These are phyloP conservation scores for Omphalotus guepiniiformis DNA, from an alignment of 768 basidiomycete genomes.

Conservation along the genomic window DNA sequence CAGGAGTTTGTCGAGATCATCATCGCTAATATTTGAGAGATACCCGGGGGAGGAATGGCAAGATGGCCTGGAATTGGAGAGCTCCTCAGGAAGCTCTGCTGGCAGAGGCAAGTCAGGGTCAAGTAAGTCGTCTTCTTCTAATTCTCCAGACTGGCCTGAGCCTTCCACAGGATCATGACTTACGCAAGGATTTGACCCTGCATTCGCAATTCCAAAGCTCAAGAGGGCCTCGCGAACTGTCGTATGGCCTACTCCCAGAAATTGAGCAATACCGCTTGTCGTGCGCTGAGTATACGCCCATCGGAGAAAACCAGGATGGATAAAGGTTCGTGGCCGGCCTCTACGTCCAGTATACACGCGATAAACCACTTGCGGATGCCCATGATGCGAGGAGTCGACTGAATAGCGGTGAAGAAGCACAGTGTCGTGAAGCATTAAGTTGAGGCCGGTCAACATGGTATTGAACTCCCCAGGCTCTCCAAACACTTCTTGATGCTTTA, in stretches of 20 bases:
- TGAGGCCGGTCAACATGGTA: neutral
- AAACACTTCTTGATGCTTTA: neutral
- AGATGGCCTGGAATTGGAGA: neutral
- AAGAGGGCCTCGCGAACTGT: conserved; percentile 2
- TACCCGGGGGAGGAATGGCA: conserved; percentile 3
- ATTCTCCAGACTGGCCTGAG: too few species aligned
- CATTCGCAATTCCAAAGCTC: neutral
- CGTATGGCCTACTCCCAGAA: conserved; percentile 4
- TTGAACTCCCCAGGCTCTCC: neutral
- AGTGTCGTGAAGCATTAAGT: conserved; percentile 1
- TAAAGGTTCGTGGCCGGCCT: conserved; percentile 20
- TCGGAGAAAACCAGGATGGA: conserved; percentile 12
- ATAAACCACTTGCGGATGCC: neutral
- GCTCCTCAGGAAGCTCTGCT: neutral
- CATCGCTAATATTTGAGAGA: conserved; percentile 10
- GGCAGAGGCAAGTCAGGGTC: neutral
- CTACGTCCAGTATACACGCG: conserved; percentile 9
- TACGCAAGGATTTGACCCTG: neutral
- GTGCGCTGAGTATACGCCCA: conserved; percentile 7
- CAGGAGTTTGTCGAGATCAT: conserved; percentile 13
- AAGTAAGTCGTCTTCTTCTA: neutral
- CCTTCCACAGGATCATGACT: neutral
- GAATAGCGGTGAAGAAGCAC: neutral
- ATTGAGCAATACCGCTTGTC: conserved; percentile 4
- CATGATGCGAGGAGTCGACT: conserved; percentile 1